Percentiles rank a stretch among this genome's conserved stretches.
Evolutionary conservation across 345 rosid species (phyloP).

Genomic region (Barbarea vulgaris): DNA sequence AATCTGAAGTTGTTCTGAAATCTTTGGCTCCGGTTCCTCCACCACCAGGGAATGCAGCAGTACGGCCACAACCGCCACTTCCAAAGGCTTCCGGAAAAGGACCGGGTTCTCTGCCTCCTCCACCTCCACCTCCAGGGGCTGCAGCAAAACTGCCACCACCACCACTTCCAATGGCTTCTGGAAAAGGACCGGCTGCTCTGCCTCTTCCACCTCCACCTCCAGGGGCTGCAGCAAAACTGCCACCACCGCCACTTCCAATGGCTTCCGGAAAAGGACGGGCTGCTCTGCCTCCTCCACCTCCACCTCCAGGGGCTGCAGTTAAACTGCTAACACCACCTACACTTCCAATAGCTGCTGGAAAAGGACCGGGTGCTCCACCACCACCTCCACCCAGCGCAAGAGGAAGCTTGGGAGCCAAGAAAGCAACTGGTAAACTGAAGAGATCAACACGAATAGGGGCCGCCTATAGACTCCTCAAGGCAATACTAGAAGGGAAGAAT

Average conservation of each 20-base stretch:
- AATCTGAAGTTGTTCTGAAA: neutral
- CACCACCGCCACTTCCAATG: constrained; percentile 46
- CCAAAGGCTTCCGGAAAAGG: constrained; percentile 42
- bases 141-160: constrained; percentile 36
- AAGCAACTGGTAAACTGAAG: constrained; percentile 65
- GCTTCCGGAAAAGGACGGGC: constrained; percentile 42
- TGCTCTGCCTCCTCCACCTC: constrained; percentile 70
- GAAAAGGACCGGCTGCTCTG: constrained; percentile 47
- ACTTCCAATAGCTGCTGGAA: constrained; percentile 44
- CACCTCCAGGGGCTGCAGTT: constrained; percentile 40
- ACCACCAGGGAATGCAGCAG: neutral
- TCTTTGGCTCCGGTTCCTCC: constrained; percentile 37
- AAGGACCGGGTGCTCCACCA: constrained; percentile 48
- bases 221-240: constrained; percentile 3
- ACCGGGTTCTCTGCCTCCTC: constrained; percentile 29
- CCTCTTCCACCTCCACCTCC: constrained; percentile 76
- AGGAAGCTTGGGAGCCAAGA: constrained; percentile 56
- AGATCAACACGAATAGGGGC: constrained; percentile 73
- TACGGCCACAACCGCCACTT: constrained; percentile 45
- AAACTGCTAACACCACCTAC: constrained; percentile 59
- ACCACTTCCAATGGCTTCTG: constrained; percentile 41
- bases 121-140: neutral
- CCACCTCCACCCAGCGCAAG: constrained; percentile 69
- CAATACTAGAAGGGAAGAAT: constrained; percentile 67
- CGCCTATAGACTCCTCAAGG: constrained; percentile 64